Evolutionary conservation across 345 rosid species (phyloP).

Genomic region (Hirschfeldia incana): DNA sequence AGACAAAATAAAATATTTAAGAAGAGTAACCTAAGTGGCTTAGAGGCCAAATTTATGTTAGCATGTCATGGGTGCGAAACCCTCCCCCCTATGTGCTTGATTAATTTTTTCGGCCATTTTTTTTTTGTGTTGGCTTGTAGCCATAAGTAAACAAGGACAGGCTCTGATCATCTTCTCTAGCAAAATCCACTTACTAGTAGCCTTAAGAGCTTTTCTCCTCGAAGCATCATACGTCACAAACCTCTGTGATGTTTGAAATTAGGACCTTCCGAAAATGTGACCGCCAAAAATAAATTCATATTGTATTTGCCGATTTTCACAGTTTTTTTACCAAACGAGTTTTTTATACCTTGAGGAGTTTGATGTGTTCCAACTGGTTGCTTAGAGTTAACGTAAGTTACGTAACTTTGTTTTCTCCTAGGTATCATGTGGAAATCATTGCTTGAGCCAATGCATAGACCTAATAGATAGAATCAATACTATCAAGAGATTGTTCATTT

Average conservation of each 20-base stretch:
- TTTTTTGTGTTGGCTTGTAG: no score
- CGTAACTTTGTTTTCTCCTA: slow-evolving; percentile 25
- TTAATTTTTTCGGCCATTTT: no score
- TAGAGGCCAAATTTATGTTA: no score
- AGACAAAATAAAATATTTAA: no score
- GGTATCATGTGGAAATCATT: slow-evolving; percentile 3
- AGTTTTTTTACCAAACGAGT: background rate
- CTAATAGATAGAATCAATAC: background rate
- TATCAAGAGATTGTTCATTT: slow-evolving; percentile 13
- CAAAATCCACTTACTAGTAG: slow-evolving; percentile 1
- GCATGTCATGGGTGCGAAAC: no score
- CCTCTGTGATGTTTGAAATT: slow-evolving; percentile 26
- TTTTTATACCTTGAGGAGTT: slow-evolving; percentile 32
- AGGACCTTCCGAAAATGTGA: slow-evolving; percentile 16
- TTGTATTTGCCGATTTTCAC: slow-evolving; percentile 5
- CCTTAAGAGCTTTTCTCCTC: slow-evolving; percentile 27
- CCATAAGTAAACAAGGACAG: no score
- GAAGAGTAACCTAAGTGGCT: no score
- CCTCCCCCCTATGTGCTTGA: no score
- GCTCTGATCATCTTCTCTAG: slow-evolving; percentile 20
- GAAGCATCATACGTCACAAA: slow-evolving; percentile 29
- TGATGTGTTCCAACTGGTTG: slow-evolving; percentile 30
- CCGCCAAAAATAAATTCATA: slow-evolving; percentile 16
- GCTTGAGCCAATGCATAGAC: slow-evolving; percentile 22
- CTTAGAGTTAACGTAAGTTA: background rate